These are phyloP conservation scores for Geosiphon pyriformis DNA, from an alignment of 192 early-diverging fungal genomes.

Conservation along the genomic window DNA sequence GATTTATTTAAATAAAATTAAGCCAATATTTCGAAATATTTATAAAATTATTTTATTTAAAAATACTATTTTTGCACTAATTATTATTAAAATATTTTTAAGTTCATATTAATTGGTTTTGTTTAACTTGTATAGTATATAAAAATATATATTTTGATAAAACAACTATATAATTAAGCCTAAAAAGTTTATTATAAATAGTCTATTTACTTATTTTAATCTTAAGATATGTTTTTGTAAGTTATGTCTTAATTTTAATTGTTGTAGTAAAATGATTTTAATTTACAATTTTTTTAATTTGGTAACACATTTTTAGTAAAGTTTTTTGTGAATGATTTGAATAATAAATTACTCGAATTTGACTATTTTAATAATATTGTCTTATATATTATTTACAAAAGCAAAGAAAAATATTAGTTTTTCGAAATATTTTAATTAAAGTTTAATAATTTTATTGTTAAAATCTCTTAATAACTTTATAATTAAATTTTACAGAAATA, in stretches of 20 bases:
- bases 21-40: not conserved
- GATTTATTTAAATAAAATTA: not conserved
- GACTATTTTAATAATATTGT: not conserved
- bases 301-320: not conserved
- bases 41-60: not conserved
- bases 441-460: too few relatives aligned
- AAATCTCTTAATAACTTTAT: too few relatives aligned
- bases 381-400: not conserved
- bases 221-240: not conserved
- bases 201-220: not conserved
- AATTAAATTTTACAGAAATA: too few relatives aligned
- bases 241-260: not conserved
- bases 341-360: not conserved
- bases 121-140: not conserved
- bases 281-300: not conserved
- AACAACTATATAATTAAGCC: not conserved
- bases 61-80: not conserved
- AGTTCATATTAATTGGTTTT: not conserved
- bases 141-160: not conserved
- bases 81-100: not conserved
- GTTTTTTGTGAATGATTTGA: not conserved
- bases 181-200: not conserved
- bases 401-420: too few relatives aligned
- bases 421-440: too few relatives aligned
- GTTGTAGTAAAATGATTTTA: not conserved